These are phyloP conservation scores for Gastrolobium villosum DNA, from an alignment of 306 rosid species.

Conservation along the genomic window DNA sequence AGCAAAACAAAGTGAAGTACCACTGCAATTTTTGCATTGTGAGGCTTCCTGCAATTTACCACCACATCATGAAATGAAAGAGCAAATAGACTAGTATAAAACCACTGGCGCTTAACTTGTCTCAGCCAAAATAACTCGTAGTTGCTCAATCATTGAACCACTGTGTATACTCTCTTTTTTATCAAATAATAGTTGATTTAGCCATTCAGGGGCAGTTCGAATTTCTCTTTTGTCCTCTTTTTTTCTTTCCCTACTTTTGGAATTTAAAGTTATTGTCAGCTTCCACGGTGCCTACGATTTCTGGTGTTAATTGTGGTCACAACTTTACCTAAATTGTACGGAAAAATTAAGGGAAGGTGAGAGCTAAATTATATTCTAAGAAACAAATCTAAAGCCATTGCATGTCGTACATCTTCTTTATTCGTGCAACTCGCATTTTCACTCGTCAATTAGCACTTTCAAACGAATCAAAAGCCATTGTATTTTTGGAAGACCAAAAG, in stretches of 20 bases:
- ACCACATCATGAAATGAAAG: not conserved
- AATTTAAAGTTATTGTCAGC: not conserved
- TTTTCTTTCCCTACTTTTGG: not conserved
- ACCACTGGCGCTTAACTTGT: not conserved
- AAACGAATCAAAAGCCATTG: too few species aligned
- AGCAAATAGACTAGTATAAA: conserved; percentile 1
- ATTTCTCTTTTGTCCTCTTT: not conserved
- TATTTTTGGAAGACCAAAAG: too few species aligned
- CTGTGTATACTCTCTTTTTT: not conserved
- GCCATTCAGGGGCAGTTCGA: not conserved
- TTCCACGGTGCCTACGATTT: not conserved
- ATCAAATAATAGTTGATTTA: not conserved
- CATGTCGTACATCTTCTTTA: not conserved
- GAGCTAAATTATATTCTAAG: not conserved
- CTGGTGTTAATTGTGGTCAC: conserved; percentile 10
- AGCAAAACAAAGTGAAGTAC: not conserved
- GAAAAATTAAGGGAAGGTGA: not conserved
- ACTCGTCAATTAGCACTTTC: too few species aligned
- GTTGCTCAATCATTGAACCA: conserved; percentile 31
- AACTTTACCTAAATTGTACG: conserved; percentile 17
- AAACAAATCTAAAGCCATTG: not conserved
- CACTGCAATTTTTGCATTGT: not conserved
- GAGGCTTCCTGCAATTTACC: not conserved
- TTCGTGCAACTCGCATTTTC: too few species aligned
- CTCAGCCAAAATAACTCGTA: not conserved